Percentiles rank a stretch among this genome's conserved stretches.
These are phyloP conservation scores for Adansonia gregorii DNA, from an alignment of 441 rosid species.

Conservation along the genomic window DNA sequence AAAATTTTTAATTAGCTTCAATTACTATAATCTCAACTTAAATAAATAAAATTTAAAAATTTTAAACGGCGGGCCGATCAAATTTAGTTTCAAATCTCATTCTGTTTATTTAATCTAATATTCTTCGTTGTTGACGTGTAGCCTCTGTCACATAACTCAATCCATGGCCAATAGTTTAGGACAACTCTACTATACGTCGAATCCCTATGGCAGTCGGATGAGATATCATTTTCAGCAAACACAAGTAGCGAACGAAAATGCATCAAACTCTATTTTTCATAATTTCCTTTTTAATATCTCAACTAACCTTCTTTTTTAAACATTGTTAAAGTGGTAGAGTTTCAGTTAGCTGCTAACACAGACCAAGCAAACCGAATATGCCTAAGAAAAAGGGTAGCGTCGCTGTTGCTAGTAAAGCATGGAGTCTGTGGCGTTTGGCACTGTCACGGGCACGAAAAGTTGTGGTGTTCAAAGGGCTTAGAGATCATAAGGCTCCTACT, in stretches of 20 bases:
- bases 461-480: background rate
- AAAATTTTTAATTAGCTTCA: no score
- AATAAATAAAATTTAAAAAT: no score
- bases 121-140: slow-evolving; percentile 17
- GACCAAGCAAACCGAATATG: background rate
- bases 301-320: background rate
- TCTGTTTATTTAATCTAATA: background rate
- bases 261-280: background rate
- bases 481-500: background rate
- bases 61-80: no score
- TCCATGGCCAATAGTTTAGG: slow-evolving; percentile 4
- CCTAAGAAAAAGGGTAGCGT: background rate
- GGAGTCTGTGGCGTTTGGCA: background rate
- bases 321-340: background rate
- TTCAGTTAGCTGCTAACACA: background rate
- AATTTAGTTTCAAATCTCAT: no score
- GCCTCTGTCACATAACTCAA: background rate
- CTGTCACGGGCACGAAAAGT: background rate
- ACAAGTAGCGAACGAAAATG: background rate
- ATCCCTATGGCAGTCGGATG: background rate
- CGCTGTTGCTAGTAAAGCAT: background rate
- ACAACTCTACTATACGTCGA: background rate
- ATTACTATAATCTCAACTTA: no score
- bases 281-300: background rate
- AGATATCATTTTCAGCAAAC: slow-evolving; percentile 13